phyloP scores from a whole-genome alignment of 208 protist species.

The Sergeia podlipaevii region DNA sequence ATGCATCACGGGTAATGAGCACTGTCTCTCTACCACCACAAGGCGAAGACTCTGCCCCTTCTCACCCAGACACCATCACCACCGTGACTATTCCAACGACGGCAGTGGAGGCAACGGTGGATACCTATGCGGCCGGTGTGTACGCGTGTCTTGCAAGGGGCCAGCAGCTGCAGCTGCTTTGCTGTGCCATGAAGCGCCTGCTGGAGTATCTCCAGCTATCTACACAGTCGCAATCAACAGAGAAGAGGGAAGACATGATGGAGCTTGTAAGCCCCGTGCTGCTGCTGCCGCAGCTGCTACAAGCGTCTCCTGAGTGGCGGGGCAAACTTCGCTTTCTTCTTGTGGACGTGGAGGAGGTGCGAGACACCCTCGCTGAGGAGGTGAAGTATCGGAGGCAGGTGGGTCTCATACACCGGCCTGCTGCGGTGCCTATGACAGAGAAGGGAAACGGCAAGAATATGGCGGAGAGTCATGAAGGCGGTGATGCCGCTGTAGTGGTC shows the following conservation, averaged over 20 bases:
- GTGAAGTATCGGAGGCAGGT: constrained; percentile 16
- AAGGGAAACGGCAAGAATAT: too few relatives aligned
- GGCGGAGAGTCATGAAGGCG: too few relatives aligned
- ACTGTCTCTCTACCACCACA: too few relatives aligned
- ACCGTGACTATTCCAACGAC: neutral
- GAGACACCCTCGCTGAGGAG: constrained; percentile 17
- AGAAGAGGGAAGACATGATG: neutral
- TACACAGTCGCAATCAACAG: neutral
- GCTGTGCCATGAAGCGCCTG: neutral
- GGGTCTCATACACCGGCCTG: too few relatives aligned
- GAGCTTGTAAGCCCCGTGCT: neutral
- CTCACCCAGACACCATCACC: too few relatives aligned
- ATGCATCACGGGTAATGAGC: too few relatives aligned
- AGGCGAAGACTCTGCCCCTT: constrained; percentile 1
- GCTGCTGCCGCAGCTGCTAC: neutral
- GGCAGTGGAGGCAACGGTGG: neutral
- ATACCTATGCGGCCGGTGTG: neutral
- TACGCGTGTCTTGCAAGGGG: neutral
- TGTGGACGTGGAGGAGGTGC: constrained; percentile 21
- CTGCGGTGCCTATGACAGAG: too few relatives aligned
- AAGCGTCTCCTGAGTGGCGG: neutral
- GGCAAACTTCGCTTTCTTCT: constrained; percentile 17
- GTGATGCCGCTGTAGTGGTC: too few relatives aligned
- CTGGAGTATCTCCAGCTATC: constrained; percentile 4
- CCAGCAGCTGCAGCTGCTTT: neutral